These are phyloP conservation scores for Lyophyllum shimeji DNA, from an alignment of 768 basidiomycete species.

Conservation along the genomic window DNA sequence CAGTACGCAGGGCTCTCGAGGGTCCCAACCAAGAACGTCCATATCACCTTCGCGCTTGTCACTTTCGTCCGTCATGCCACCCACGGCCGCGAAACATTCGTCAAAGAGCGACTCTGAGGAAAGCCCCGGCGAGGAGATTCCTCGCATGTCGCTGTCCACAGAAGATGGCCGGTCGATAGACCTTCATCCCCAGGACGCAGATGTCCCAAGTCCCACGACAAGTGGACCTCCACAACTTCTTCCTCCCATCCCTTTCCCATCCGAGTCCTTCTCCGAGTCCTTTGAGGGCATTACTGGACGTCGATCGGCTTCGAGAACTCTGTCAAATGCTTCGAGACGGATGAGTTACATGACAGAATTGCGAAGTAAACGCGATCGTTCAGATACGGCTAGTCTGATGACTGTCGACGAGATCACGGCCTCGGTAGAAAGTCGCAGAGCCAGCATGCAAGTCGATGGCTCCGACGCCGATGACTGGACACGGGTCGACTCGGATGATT, in stretches of 20 bases:
- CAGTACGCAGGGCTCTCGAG: constrained; percentile 58
- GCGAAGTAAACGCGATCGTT: constrained; percentile 77
- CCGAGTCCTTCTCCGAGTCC: constrained; percentile 80
- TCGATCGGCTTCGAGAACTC: constrained; percentile 39
- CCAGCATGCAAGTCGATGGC: constrained; percentile 45
- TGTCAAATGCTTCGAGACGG: constrained; percentile 58
- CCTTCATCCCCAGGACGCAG: constrained; percentile 49
- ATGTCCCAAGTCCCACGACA: constrained; percentile 12
- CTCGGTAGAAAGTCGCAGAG: constrained; percentile 77
- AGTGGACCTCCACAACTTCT: constrained; percentile 55
- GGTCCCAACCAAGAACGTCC: constrained; percentile 41
- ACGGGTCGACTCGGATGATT: constrained; percentile 54
- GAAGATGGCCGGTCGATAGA: constrained; percentile 70
- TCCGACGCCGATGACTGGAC: constrained; percentile 72
- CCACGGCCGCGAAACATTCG: constrained; percentile 38
- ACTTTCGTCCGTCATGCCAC: constrained; percentile 47
- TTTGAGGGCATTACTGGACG: constrained; percentile 53
- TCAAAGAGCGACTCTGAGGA: constrained; percentile 20
- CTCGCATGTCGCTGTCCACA: constrained; percentile 73
- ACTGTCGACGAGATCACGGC: constrained; percentile 99
- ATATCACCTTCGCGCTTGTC: constrained; percentile 46
- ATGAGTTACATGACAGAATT: constrained; percentile 83
- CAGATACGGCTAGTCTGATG: constrained; percentile 87
- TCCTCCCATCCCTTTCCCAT: constrained; percentile 77
- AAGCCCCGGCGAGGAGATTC: constrained; percentile 47